Conservation (phyloP, 2,329 filamentous ascomycete species). For the Cladosporium sp. region DNA sequence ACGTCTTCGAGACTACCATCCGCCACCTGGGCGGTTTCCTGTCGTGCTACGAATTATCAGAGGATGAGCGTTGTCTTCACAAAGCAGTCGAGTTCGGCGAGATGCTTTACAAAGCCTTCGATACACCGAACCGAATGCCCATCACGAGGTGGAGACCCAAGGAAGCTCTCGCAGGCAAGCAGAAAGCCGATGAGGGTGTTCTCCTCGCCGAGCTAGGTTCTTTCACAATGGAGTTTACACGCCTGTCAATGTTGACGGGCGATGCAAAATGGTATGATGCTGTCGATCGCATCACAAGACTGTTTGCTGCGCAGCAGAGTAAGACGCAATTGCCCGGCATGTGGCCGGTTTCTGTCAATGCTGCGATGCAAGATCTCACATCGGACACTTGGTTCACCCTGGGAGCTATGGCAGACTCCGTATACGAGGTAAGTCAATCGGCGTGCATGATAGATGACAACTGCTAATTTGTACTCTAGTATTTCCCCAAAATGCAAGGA, state of each 20-base stretch:
- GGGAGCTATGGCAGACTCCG: slow-evolving; percentile 33
- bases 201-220: slow-evolving; percentile 46
- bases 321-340: slow-evolving; percentile 43
- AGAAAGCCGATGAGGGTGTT: slow-evolving; percentile 38
- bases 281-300: slow-evolving; percentile 38
- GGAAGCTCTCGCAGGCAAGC: slow-evolving; percentile 34
- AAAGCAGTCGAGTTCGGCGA: slow-evolving; percentile 37
- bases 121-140: slow-evolving; percentile 44
- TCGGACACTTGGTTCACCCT: slow-evolving; percentile 36
- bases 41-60: slow-evolving; percentile 34
- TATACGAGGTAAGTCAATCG: slow-evolving; percentile 26
- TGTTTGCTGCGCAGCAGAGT: slow-evolving; percentile 40
- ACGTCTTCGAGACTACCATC: slow-evolving; percentile 50
- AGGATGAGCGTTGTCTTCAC: slow-evolving; percentile 30
- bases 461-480: slow-evolving; percentile 14
- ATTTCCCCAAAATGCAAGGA: slow-evolving; percentile 46
- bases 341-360: slow-evolving; percentile 46
- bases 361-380: slow-evolving; percentile 37
- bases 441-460: neutral
- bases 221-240: slow-evolving; percentile 46
- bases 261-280: slow-evolving; percentile 46
- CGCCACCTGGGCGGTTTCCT: slow-evolving; percentile 36
- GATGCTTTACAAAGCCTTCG: slow-evolving; percentile 46
- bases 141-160: slow-evolving; percentile 43
- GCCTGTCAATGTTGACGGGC: slow-evolving; percentile 42